Evolutionary conservation across 1,139 yeast species (phyloP).

Genomic region (Kurtzmaniella quercitrusa): DNA sequence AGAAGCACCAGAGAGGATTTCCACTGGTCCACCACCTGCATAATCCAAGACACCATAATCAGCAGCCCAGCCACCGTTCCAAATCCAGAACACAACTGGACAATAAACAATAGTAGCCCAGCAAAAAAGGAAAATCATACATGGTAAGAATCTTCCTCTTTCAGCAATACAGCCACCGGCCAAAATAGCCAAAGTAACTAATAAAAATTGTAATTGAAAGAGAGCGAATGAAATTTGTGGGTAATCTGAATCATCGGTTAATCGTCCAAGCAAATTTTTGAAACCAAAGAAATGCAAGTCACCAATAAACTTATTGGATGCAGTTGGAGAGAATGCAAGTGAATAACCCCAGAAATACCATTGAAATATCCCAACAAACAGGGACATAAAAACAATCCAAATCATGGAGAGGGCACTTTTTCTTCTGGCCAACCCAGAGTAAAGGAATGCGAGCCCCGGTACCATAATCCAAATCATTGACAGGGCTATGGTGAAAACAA

Average conservation of each 20-base stretch:
- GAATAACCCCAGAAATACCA: constrained; percentile 99
- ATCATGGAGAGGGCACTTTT: constrained; percentile 88
- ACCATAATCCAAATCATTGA: constrained; percentile 88
- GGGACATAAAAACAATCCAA: constrained; percentile 74
- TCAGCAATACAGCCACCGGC: constrained; percentile 92
- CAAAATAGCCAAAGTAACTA: constrained; percentile 85
- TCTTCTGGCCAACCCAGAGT: constrained; percentile 89
- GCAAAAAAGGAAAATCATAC: constrained; percentile 72
- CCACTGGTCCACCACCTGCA: constrained; percentile 98
- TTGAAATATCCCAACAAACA: constrained; percentile 77
- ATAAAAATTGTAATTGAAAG: constrained; percentile 87
- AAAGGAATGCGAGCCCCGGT: constrained; percentile 90
- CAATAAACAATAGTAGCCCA: constrained; percentile 94
- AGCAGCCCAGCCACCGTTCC: constrained; percentile 95
- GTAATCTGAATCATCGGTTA: constrained; percentile 42
- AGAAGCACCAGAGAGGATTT: constrained; percentile 84
- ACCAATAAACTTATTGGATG: constrained; percentile 83
- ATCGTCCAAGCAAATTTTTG: constrained; percentile 59
- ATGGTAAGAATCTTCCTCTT: constrained; percentile 85
- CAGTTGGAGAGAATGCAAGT: constrained; percentile 73
- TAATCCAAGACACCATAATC: constrained; percentile 91
- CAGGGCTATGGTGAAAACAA: constrained; percentile 52
- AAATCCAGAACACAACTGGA: constrained; percentile 92
- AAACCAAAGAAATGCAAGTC: constrained; percentile 80
- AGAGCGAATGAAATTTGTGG: constrained; percentile 85